phyloP scores from a whole-genome alignment of 306 rosid genomes.

The Glycine tomentella region DNA sequence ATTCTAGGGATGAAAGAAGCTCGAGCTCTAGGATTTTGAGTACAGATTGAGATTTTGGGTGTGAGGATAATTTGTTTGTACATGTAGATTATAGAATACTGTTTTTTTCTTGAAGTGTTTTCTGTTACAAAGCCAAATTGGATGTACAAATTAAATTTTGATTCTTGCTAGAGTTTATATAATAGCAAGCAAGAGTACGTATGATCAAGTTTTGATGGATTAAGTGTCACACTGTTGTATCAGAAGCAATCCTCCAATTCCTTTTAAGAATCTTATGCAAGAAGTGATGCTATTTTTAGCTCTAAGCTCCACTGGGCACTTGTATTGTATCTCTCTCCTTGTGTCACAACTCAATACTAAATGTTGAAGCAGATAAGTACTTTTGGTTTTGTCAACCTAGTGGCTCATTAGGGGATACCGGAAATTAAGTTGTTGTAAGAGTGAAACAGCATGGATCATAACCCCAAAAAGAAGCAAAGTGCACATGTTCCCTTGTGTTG shows the following conservation, averaged over 20 bases:
- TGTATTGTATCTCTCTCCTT: background rate
- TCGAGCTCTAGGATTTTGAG: slow-evolving; percentile 45
- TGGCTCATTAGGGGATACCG: slow-evolving; percentile 10
- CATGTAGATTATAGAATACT: slow-evolving; percentile 42
- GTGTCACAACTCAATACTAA: background rate
- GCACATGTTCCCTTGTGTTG: slow-evolving; percentile 45
- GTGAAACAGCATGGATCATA: slow-evolving; percentile 28
- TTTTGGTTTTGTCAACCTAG: slow-evolving; percentile 18
- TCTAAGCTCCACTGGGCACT: slow-evolving; percentile 2
- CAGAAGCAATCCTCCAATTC: slow-evolving; percentile 23
- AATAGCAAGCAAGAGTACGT: background rate
- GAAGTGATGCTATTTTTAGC: background rate
- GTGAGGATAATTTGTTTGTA: slow-evolving; percentile 41
- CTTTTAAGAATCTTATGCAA: background rate
- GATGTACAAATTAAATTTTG: slow-evolving; percentile 43
- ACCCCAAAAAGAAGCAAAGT: background rate
- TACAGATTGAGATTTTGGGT: slow-evolving; percentile 40
- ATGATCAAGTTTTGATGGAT: slow-evolving; percentile 38
- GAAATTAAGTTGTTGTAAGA: background rate
- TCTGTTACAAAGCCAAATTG: slow-evolving; percentile 50
- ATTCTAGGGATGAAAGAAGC: slow-evolving; percentile 51
- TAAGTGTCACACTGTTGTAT: background rate
- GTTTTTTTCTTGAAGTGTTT: slow-evolving; percentile 38
- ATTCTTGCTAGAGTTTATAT: slow-evolving; percentile 35
- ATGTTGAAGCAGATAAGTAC: background rate